Base-by-base conservation (phyloP, 1,284 basidiomycete genomes). In the Malassezia pachydermatis region DNA sequence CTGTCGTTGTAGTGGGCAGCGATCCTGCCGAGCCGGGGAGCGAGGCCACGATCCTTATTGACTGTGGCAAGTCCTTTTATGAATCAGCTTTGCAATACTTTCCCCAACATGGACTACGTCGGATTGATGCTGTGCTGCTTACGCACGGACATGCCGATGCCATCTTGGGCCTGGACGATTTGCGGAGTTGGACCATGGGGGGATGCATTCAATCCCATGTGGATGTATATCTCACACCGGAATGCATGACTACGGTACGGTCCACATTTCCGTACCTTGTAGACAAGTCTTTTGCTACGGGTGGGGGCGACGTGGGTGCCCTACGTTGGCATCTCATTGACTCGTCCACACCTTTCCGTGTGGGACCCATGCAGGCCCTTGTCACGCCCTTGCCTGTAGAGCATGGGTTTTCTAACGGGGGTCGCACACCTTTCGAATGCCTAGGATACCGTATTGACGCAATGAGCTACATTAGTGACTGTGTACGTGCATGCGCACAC, bases 61-160 rank as follows among this genome's bases (percentile, higher is more conserved):
- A 70, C 44, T 65, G 63, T 40, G 67, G 67, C 8, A 65, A 65
- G 44, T 68, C 65, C 3, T 70, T 70, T 41, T 66, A 68, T 38
- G 46, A 49, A 11, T 59, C 60, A 11, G 60, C 59, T 1, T 20
- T 67, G 14, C 48, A 45, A 3, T 43, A 51, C 25, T 67, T 67
- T 34, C 53, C 58, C 2, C 33, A 24, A 14, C 44, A 67, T 22
- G 49, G 55, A 9, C 47, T 65, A 24, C 56, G 63, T 1, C 38
- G 52, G 11, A 63, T 70, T 24, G 51, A 60, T 22, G 67, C 63
- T 0, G 59, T 70, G 20, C 44, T 70, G 13, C 57, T 70, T 2
- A 70, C 67, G 10, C 67, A 70, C 30, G 63, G 57, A 3, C 67
- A 70, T 33, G 66, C 63, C 16, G 67, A 70, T 39, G 67, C 67